Conservation (phyloP, 2,329 filamentous ascomycete species). For the Fonsecaea erecta region DNA sequence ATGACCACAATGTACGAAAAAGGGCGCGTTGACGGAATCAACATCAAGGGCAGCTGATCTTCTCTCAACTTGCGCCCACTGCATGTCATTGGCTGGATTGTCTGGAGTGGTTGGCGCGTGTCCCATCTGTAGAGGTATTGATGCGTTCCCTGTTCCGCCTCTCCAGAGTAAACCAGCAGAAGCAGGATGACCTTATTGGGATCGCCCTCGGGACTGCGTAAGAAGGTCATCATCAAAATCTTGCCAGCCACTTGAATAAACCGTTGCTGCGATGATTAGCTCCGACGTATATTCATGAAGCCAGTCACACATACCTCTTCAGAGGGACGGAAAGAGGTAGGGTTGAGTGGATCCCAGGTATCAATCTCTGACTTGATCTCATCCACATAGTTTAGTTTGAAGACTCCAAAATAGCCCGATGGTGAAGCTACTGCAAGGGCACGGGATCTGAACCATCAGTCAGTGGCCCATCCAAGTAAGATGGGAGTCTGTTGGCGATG, state of each 20-base stretch:
- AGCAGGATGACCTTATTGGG: constrained; percentile 76
- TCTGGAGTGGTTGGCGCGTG: constrained; percentile 44
- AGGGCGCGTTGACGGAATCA: constrained; percentile 73
- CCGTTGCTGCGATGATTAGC: constrained; percentile 46
- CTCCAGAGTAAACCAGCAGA: constrained; percentile 58
- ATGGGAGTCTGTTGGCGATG: not conserved
- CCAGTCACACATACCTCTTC: constrained; percentile 51
- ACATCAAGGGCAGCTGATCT: constrained; percentile 65
- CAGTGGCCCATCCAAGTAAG: constrained; percentile 14
- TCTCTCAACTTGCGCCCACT: constrained; percentile 42
- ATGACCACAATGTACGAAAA: constrained; percentile 73
- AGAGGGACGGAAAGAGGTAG: constrained; percentile 61
- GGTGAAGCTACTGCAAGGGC: constrained; percentile 71
- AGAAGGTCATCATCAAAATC: constrained; percentile 86
- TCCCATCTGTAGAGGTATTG: constrained; percentile 60
- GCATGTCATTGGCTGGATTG: constrained; percentile 31
- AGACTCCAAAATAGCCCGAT: constrained; percentile 73
- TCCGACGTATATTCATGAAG: constrained; percentile 28
- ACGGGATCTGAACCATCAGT: constrained; percentile 49
- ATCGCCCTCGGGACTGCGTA: constrained; percentile 71
- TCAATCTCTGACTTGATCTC: constrained; percentile 53
- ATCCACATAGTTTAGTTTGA: constrained; percentile 66
- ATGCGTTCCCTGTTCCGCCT: constrained; percentile 46
- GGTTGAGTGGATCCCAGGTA: constrained; percentile 37
- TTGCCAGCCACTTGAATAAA: constrained; percentile 65